A percentile compares a stretch with the other conserved stretches of the same genome.
Evolutionary conservation across 495 filamentous ascomycete genomes (phyloP).

Genomic region (Penicillium roqueforti): DNA sequence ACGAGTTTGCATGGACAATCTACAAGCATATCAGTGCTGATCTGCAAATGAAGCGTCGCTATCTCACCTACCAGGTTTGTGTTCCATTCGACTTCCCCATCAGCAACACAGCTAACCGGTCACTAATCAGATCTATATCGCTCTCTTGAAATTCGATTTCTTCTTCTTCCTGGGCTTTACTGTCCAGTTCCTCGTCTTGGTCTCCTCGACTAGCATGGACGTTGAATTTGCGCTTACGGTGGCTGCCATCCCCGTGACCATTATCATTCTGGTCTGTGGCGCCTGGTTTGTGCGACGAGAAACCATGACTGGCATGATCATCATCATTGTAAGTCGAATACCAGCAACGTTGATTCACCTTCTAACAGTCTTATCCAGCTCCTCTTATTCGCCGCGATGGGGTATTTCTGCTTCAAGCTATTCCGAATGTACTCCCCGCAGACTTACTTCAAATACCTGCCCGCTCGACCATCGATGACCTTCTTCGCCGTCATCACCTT

Average conservation of each 20-base stretch:
- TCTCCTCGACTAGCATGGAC: constrained; percentile 60
- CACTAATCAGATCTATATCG: constrained; percentile 81
- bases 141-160: constrained; percentile 97
- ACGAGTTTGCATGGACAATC: constrained; percentile 98
- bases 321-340: constrained; percentile 59
- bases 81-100: background rate
- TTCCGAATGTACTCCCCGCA: constrained; percentile 79
- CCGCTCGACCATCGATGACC: constrained; percentile 76
- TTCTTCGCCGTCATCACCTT: constrained; percentile 93
- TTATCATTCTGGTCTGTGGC: constrained; percentile 77
- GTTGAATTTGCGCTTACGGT: constrained; percentile 82
- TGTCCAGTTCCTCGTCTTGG: constrained; percentile 93
- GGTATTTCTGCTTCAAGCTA: constrained; percentile 98
- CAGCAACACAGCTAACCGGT: constrained; percentile 23
- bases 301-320: constrained; percentile 68
- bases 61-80: constrained; percentile 90
- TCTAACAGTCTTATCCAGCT: constrained; percentile 42
- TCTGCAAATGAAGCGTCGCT: constrained; percentile 92
- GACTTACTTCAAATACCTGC: constrained; percentile 54
- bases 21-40: constrained; percentile 99
- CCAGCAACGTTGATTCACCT: background rate
- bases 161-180: constrained; percentile 99
- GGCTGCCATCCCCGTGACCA: constrained; percentile 84
- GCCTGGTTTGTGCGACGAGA: constrained; percentile 83
- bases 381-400: constrained; percentile 83